Base-by-base conservation (phyloP, 2,329 filamentous ascomycete species). In the Arthrobotrys pseudoclavata region DNA sequence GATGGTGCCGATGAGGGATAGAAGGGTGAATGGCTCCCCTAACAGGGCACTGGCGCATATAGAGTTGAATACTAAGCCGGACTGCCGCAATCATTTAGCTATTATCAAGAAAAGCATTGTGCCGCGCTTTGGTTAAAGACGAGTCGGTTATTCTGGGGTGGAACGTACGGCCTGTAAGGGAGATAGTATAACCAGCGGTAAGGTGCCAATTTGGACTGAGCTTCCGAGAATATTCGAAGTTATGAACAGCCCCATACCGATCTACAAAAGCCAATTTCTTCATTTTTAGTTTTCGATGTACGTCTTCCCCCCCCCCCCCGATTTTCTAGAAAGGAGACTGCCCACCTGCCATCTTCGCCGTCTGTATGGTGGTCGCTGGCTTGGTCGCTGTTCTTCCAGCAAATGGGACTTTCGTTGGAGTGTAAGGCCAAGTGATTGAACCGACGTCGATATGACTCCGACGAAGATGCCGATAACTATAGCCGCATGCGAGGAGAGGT, bases 331-430 rank as follows among this genome's bases (percentile, higher is more conserved):
- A 79, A 80, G 88, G 57, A n/a, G 24, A 12, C 10, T 22, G 72
- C 62, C 47, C 48, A 81, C 86, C 88, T 97, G 96, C 96, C 96
- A 99, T 87, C 94, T 89, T 82, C 94, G 89, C 82, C 96, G 89
- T 82, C 91, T 91, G 85, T 97, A 96, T 3, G 96, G 93, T 52
- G 96, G 95, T 79, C 95, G 88, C 81, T 93, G 91, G 31, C 87
- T 86, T 63, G 90, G 89, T 84, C 97, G 97, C 86, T 96, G 93
- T 85, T 99, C 96, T 86, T 99, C 96, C 83, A 98, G 90, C 81
- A 99, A 91, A 85, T 99, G 96, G 79, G 96, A 98, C 85, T 99
- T 98, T 83, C 96, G 93, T 85, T 99, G 96, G 26, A 99, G 88
- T 34, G 96, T 99, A 80, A 99, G 88, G 80, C 96, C 96, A 82